Evolutionary conservation across 768 basidiomycete genomes (phyloP), one percentile per base, ranked within the genome.

Genomic region (Lyophyllum atratum): DNA sequence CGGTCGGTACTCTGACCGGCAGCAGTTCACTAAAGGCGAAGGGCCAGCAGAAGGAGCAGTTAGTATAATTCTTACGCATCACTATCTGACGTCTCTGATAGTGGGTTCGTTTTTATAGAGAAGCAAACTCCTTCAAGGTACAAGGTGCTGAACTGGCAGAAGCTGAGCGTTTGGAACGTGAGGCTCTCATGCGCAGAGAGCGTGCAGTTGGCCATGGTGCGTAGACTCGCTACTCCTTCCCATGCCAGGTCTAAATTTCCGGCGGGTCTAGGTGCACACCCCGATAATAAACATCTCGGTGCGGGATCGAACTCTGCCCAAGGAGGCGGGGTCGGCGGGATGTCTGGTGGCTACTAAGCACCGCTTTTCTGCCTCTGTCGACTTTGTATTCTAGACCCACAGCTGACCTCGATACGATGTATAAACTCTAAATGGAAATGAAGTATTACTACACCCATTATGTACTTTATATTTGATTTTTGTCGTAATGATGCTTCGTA

Each of bases 111-210:
- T 50, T 39, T 7, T 25, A 9, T 19, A 79, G 79, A 49, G 81
- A 82, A 68, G 83, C 82, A 0, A 71, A 76, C 25, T 67, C 76
- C 0, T 58, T 76, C 37, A 79, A 79, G 56, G 52, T 74, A 10
- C 83, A 85, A 65, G 73, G 76, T 25, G 65, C 68, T 7, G 83
- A 84, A 62, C 69, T 85, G 19, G 72, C 76, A 3, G 80, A 84
- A 63, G 83, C 84, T 17, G 81, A 84, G 65, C 75, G 79, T 12
- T 71, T 84, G 6, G 83, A 85, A 65, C 68, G 69, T 4, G 82
- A 84, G 61, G 83, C 82, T 10, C 37, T 73, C 37, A 61, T 74
- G 67, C 74, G 77, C 31, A 76, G 82, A 21, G 80, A 84, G 57
- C 74, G 81, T 9, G 83, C 82, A 5, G 81, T 83, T 24, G 80